Base-by-base conservation (phyloP, 2,329 filamentous ascomycete species). In the Penicillium fuscoglaucum region DNA sequence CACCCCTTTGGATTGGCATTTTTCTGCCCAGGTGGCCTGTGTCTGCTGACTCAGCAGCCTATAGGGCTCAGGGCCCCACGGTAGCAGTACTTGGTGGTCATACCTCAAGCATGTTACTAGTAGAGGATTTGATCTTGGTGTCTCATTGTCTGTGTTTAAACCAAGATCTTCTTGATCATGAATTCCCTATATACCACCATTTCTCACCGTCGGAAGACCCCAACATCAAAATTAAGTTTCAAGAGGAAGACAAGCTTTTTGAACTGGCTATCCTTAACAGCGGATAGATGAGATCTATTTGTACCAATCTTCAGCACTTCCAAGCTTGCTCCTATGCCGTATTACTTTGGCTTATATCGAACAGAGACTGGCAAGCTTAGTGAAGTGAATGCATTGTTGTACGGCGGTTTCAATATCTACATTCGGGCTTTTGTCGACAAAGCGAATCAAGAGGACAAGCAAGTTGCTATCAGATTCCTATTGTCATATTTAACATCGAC, bases 11-110 rank as follows among this genome's bases (percentile, higher is more conserved):
- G 12, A 21, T 24, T 35, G 35, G 37, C 12, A n/a, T 31, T 33
- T 47, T 33, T 35, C 21, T 43, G 12, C 40, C 13, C 7, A 17
- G 40, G 12, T 55, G 52, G 29, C 45, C 43, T 54, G 41, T 17
- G 31, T 26, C 28, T 5, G 55, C 55, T 57, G 55, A 57, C 41
- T 57, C 55, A 57, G 55, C 55, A 35, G 15, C 33, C 7, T 35
- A 13, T 12, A 31, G 29, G 10, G 12, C 4, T 4, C 12, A 3
- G 3, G 3, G 24, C 24, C 29, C 10, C 29, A 31, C 29, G 10
- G 4, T 13, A 33, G 31, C 13, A 33, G 31, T 10, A 33, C 31
- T 33, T 33, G 6, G 31, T 33, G 31, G 5, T 6, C 9, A 33
- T 33, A 33, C 31, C 19, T 15, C 6, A 15, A 21, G 10, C 10